A percentile compares a stretch with the other conserved stretches of the same genome.
phyloP scores from a whole-genome alignment of 2,329 filamentous ascomycete genomes.

The Hypoxylon sp. region DNA sequence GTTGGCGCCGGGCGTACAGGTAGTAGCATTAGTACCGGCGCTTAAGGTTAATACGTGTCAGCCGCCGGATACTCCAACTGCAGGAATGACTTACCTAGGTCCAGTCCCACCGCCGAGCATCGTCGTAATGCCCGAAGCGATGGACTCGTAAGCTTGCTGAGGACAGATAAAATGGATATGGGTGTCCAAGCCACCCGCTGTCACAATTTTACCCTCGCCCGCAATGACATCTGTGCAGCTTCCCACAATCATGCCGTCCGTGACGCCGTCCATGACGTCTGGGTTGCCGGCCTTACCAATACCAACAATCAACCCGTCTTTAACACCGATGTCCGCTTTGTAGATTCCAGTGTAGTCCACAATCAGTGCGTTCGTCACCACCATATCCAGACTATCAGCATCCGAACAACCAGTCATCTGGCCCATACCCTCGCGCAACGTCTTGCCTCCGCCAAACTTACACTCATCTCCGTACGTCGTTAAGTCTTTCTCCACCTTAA shows the following conservation, averaged over 20 bases:
- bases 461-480: slow-evolving; percentile 93
- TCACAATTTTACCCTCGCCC: slow-evolving; percentile 89
- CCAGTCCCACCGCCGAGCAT: slow-evolving; percentile 92
- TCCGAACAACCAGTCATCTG: slow-evolving; percentile 84
- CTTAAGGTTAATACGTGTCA: slow-evolving; percentile 56
- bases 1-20: slow-evolving; percentile 87
- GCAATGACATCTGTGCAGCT: slow-evolving; percentile 93
- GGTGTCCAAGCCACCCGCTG: slow-evolving; percentile 87
- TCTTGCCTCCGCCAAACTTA: slow-evolving; percentile 95
- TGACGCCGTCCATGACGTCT: slow-evolving; percentile 94
- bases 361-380: slow-evolving; percentile 89
- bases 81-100: slow-evolving; percentile 70
- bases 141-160: slow-evolving; percentile 85
- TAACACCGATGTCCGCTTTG: slow-evolving; percentile 96
- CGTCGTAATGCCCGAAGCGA: slow-evolving; percentile 89
- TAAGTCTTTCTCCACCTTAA: slow-evolving; percentile 87
- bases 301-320: slow-evolving; percentile 84
- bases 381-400: slow-evolving; percentile 80
- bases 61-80: slow-evolving; percentile 1
- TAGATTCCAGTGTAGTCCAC: slow-evolving; percentile 93
- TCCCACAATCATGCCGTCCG: slow-evolving; percentile 82
- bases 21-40: slow-evolving; percentile 90
- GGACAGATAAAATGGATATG: slow-evolving; percentile 97
- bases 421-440: slow-evolving; percentile 93
- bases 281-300: slow-evolving; percentile 97